phyloP scores from a whole-genome alignment of 2,329 filamentous ascomycete species.

The Fusarium tjaetaba region DNA sequence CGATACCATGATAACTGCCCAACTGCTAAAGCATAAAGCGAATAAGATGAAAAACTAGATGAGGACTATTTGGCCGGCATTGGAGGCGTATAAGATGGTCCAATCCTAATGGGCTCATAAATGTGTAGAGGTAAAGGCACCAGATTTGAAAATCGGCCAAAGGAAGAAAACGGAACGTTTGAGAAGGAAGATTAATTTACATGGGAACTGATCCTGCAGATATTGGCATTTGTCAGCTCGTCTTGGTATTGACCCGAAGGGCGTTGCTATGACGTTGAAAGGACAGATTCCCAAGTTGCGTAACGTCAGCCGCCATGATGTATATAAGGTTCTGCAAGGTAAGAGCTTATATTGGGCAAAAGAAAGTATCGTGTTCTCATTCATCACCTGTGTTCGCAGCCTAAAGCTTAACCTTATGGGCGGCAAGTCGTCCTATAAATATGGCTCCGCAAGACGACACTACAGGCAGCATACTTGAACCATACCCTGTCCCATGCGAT shows the following conservation, averaged over 20 bases:
- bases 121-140: neutral
- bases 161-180: accelerated
- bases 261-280: conserved; percentile 2
- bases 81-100: no score
- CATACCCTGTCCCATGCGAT: accelerated
- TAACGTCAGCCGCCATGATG: neutral
- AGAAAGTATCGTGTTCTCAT: no score
- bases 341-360: no score
- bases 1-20: no score
- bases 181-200: no score
- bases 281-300: neutral
- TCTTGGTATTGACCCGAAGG: neutral
- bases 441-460: accelerated
- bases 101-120: no score
- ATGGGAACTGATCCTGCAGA: neutral
- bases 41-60: no score
- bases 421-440: no score
- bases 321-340: neutral
- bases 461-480: accelerated
- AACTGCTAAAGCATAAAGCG: no score
- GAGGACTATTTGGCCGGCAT: no score
- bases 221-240: conserved; percentile 17
- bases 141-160: neutral
- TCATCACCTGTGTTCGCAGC: no score
- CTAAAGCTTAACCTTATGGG: no score